Base-by-base conservation (phyloP, 1,284 basidiomycete species). In the Veloporphyrellus conicus region DNA sequence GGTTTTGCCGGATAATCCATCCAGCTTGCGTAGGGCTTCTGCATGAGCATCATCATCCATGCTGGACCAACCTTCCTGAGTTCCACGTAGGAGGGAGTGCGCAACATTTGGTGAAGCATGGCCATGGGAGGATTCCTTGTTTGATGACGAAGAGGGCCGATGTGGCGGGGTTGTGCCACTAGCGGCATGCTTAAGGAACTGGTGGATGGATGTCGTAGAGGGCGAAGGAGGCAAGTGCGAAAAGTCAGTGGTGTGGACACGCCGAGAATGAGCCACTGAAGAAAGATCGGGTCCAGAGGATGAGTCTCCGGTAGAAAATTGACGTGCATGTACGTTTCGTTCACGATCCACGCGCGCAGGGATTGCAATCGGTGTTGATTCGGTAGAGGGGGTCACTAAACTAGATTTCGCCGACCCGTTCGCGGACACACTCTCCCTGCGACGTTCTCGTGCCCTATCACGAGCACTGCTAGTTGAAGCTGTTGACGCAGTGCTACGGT, bases 21-120 rank as follows among this genome's bases (percentile, higher is more conserved):
- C 96, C 20, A 99, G 72, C 69, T 96, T 96, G 46, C 94, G 82
- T 41, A 99, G 75, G 4, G 92, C 92, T 62, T 96, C 93, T 4
- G 84, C 87, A 2, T 95, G 94, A 15, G 86, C 86, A 53, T 92
- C 85, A 59, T 95, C 90, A 61, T 88, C 86, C 56, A 90, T 72
- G 53, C 79, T 85, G 20, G 83, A 84, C 87, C 88, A 91, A 19
- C 88, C 88, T 64, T 91, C 88, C 58, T 91, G 82, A 6, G 83
- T 84, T 22, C 90, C 82, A 59, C 89, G 77, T 43, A 91, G 73
- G 46, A 90, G 70, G 14, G 87, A 87, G 65, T 92, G 85, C 0
- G 86, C 86, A 49, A 88, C 86, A 60, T 79, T 87, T 11, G 82
- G 71, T 29, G 84, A 74, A 27, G 76, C 54, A 58, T 81, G 78